Evolutionary conservation across 805 yeast species (phyloP).

Genomic region (Ogataea pini): DNA sequence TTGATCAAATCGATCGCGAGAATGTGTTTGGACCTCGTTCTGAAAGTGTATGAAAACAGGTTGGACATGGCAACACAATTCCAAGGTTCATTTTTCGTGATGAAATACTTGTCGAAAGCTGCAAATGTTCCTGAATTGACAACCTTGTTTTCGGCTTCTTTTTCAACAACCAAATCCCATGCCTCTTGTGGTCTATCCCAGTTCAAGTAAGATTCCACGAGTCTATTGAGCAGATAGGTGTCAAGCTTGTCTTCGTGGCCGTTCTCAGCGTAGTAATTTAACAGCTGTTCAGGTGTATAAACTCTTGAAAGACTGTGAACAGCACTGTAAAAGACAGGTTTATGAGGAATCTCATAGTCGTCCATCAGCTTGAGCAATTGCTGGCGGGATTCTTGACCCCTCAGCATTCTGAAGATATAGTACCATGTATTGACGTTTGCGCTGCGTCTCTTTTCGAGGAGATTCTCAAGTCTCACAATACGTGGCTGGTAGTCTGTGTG

Average conservation of each 20-base stretch:
- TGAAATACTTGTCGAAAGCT: constrained; percentile 24
- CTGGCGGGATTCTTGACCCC: constrained; percentile 18
- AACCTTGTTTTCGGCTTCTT: neutral
- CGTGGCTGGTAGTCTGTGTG: constrained; percentile 20
- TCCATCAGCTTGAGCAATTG: constrained; percentile 28
- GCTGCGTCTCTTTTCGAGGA: constrained; percentile 11
- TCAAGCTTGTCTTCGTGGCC: constrained; percentile 15
- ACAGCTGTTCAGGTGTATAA: constrained; percentile 19
- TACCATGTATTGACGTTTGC: constrained; percentile 35
- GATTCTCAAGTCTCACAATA: constrained; percentile 22
- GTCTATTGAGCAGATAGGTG: constrained; percentile 24
- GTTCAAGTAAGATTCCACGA: constrained; percentile 22
- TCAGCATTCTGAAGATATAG: constrained; percentile 24
- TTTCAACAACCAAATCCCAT: constrained; percentile 17
- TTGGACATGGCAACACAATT: constrained; percentile 29
- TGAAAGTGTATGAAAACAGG: constrained; percentile 19
- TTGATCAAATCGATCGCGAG: constrained; percentile 24
- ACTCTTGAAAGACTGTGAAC: constrained; percentile 17
- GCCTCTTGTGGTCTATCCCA: constrained; percentile 19
- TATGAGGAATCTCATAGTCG: constrained; percentile 19
- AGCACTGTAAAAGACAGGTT: constrained; percentile 28
- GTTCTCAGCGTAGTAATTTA: constrained; percentile 16
- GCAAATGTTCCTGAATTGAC: constrained; percentile 25
- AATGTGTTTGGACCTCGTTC: constrained; percentile 11
- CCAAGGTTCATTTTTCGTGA: constrained; percentile 22